Conservation (phyloP, 768 basidiomycete genomes). For the Boletus sp. region DNA sequence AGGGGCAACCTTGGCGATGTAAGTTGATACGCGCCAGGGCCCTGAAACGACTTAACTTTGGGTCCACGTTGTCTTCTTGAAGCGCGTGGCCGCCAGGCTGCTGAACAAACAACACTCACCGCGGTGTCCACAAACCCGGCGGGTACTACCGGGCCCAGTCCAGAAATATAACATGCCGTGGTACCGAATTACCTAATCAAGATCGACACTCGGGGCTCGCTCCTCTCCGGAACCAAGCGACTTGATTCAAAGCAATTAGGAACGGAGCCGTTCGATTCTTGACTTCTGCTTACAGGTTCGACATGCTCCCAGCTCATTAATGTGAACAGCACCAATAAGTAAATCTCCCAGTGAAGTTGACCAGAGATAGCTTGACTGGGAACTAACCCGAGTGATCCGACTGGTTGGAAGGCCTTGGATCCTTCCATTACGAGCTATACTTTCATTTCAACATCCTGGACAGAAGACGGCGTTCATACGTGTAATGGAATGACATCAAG, state of each 20-base stretch:
- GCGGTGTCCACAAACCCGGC: slow-evolving; percentile 12
- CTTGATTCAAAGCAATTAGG: not conserved
- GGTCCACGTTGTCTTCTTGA: slow-evolving; percentile 17
- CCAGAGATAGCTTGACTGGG: not conserved
- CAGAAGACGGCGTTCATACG: slow-evolving; percentile 20
- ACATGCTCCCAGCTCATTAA: not conserved
- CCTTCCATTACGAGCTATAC: not conserved
- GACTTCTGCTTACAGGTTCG: not conserved
- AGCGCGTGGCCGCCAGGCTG: slow-evolving; percentile 18
- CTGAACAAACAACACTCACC: slow-evolving; percentile 2
- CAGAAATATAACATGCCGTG: slow-evolving; percentile 5
- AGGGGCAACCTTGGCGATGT: slow-evolving; percentile 20
- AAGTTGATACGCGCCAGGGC: slow-evolving; percentile 26
- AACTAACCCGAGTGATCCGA: not conserved
- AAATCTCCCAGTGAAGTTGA: not conserved
- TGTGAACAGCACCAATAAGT: slow-evolving; percentile 3
- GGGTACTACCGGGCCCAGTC: slow-evolving; percentile 3
- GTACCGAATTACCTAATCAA: slow-evolving; percentile 21
- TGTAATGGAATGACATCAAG: not conserved
- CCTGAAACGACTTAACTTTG: slow-evolving; percentile 20
- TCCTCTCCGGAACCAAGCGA: not conserved
- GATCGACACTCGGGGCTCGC: slow-evolving; percentile 19
- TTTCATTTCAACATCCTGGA: slow-evolving; percentile 14
- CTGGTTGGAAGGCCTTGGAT: not conserved
- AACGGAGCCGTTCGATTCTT: slow-evolving; percentile 2